These are phyloP conservation scores for Ophiostoma pallidulum DNA, from an alignment of 2,329 filamentous ascomycete genomes.

Conservation along the genomic window DNA sequence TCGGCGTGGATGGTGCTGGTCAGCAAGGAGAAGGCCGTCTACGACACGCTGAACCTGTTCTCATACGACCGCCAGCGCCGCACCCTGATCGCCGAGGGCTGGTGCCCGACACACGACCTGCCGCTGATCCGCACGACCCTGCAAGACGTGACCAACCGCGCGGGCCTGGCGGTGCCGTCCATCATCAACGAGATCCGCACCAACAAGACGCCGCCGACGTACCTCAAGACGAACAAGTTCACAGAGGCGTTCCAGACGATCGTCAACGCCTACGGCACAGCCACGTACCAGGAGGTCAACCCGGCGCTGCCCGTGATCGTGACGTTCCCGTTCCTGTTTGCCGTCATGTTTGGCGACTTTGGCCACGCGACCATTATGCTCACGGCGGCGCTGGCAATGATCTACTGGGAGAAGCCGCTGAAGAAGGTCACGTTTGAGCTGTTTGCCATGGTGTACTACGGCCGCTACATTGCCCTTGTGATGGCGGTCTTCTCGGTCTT, in stretches of 20 bases:
- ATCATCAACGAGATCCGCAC: constrained; percentile 98
- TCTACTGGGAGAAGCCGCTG: constrained; percentile 87
- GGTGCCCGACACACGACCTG: constrained; percentile 89
- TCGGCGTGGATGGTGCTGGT: constrained; percentile 97
- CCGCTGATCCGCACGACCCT: constrained; percentile 84
- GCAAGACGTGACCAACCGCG: constrained; percentile 92
- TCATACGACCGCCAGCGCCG: constrained; percentile 94
- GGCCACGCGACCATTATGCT: constrained; percentile 91
- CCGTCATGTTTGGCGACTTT: constrained; percentile 99
- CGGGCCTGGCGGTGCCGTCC: constrained; percentile 91
- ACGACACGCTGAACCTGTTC: constrained; percentile 89
- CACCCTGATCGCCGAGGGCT: constrained; percentile 94
- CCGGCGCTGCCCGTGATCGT: constrained; percentile 90
- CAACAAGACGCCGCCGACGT: constrained; percentile 94
- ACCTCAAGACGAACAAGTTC: constrained; percentile 97
- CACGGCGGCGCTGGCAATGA: constrained; percentile 76
- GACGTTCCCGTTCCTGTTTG: constrained; percentile 98
- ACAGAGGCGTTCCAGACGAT: constrained; percentile 98
- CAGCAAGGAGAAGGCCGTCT: constrained; percentile 97
- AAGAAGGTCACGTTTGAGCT: constrained; percentile 91
- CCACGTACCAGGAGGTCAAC: constrained; percentile 96
- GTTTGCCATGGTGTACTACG: constrained; percentile 97
- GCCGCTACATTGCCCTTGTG: constrained; percentile 95
- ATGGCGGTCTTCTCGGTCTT: constrained; percentile 98
- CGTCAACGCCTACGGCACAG: constrained; percentile 95